Base-by-base conservation (phyloP, 805 yeast species). In the Kodamaea kaohsiungensis region DNA sequence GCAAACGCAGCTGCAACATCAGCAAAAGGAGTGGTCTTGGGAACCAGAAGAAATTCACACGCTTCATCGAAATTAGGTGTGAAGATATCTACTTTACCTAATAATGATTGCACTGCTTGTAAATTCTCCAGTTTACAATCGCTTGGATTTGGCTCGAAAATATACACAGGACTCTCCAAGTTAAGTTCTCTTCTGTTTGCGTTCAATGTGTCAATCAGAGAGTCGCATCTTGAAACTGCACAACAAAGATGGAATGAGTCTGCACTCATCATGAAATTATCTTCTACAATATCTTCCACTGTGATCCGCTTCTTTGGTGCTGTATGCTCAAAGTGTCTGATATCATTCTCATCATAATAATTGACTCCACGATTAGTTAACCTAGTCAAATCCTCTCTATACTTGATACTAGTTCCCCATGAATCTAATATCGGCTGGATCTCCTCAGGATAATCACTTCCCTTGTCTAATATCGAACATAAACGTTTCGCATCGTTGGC, bases 111-210 rank as follows among this genome's bases (percentile, higher is more conserved):
- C 39, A 83, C 67, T 2, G 33, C 46, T 0, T 35, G 50, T 22
- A 61, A 61, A 54, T 82, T 77, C 35, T 77, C 85, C 1, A 84
- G 79, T 0, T 63, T 66, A 66, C 96, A 89, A 17, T 80, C 80
- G 55, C 85, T 88, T 1, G 98, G 98, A 7, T 88, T 81, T 0
- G 98, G 97, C 68, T 92, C 98, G 86, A 91, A 93, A 0, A 88
- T 79, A 52, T 83, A 75, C 1, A 74, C 60, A n/a, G 84, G 82
- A 7, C 8, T 15, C 1, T 52, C 52, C 12, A 47, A 40, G 19
- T 15, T 25, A 10, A n/a, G n/a, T 37, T 49, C 46, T 27, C 22
- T 38, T 18, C 51, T 54, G 15, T 52, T 61, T 42, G 54, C 64
- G 16, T 62, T 48, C 38, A 75, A 61, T 9, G 69, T 67, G 1